These are phyloP conservation scores for Cytospora leucostoma DNA, from an alignment of 2,329 filamentous ascomycete species.

Conservation along the genomic window DNA sequence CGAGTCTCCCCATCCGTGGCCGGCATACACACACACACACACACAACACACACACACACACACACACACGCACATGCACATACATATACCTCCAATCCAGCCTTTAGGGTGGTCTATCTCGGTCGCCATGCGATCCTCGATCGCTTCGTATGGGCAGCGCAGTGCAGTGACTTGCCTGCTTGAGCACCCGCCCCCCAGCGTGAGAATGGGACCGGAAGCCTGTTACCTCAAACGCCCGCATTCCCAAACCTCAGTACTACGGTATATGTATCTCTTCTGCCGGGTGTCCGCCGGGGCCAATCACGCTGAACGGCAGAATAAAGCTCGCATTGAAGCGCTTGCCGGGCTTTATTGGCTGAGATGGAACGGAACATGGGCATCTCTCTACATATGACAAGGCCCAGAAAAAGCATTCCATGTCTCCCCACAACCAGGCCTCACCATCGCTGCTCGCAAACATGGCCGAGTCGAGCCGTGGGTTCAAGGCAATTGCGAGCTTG, in stretches of 20 bases:
- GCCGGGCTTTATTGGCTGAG: constrained; percentile 3
- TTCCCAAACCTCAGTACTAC: neutral
- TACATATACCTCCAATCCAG: neutral
- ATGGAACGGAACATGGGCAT: neutral
- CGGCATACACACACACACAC: no score
- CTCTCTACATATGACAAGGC: constrained; percentile 12
- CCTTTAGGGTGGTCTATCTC: neutral
- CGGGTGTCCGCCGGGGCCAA: neutral
- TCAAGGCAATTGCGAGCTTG: neutral
- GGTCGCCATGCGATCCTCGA: neutral
- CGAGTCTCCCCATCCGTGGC: no score
- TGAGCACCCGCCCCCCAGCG: neutral
- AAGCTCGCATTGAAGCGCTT: constrained; percentile 9
- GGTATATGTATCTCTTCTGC: neutral
- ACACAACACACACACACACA: no score
- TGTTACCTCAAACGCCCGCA: neutral
- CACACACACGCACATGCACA: no score
- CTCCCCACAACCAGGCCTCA: constrained; percentile 2
- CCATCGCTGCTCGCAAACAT: neutral
- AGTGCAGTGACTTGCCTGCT: neutral
- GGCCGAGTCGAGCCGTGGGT: neutral
- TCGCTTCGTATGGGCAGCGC: neutral
- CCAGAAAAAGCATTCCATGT: constrained; percentile 7
- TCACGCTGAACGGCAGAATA: neutral
- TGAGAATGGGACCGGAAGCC: neutral